A percentile compares a stretch with the other conserved stretches of the same genome.
These are phyloP conservation scores for Starmerella davenportii DNA, from an alignment of 805 yeast species.

Conservation along the genomic window DNA sequence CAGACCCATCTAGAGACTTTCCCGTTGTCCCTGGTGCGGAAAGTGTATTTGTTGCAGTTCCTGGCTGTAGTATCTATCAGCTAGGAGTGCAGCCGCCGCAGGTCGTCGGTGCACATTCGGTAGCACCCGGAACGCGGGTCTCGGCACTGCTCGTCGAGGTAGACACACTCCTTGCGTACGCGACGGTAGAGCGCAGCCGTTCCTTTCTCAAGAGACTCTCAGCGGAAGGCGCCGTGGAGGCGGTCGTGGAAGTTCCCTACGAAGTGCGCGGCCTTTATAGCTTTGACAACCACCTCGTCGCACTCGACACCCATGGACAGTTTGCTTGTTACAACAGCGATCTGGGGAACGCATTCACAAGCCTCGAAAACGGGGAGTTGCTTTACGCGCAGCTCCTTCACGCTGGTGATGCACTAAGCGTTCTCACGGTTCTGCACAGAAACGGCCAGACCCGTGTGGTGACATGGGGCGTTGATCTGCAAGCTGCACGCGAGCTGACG, in stretches of 20 bases:
- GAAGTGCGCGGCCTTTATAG: background rate
- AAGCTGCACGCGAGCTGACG: background rate
- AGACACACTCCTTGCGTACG: conserved; percentile 12
- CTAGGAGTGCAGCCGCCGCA: conserved; percentile 22
- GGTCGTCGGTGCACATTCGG: conserved; percentile 20
- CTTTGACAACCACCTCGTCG: background rate
- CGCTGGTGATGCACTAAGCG: conserved; percentile 1
- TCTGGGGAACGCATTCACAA: background rate
- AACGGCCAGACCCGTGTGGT: background rate
- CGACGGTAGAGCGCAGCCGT: conserved; percentile 20
- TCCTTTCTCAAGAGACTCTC: conserved; percentile 9
- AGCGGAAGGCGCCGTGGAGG: background rate
- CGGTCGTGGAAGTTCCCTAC: background rate
- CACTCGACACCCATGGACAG: background rate
- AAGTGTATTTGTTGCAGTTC: conserved; percentile 18
- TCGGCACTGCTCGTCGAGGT: conserved; percentile 14
- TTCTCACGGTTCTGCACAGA: background rate
- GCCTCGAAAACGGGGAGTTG: background rate
- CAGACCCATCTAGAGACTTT: background rate
- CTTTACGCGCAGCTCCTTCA: background rate
- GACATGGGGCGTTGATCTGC: background rate
- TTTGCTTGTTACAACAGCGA: background rate
- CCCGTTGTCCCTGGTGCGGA: conserved; percentile 7
- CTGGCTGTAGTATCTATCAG: conserved; percentile 19
- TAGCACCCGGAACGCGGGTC: conserved; percentile 20